Evolutionary conservation across 1,139 yeast species (phyloP), one percentile per base, ranked within the genome.

Genomic region (Blastobotrys buckinghamii): DNA sequence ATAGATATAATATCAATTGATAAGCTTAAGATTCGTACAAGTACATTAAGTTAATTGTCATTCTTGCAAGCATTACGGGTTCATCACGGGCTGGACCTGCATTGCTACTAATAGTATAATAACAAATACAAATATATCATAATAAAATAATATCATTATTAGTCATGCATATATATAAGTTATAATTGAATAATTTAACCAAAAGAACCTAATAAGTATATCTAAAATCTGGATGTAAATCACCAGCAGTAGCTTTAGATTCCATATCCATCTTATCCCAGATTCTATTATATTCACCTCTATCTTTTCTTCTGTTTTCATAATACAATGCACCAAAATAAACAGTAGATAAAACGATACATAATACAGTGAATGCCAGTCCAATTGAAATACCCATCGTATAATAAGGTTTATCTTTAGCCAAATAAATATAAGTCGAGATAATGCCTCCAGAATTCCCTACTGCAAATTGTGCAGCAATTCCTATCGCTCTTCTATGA

Each of bases 371-470:
- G 49, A 78, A 74, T 0, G 81, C 81, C 42, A 79, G 65, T 39
- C 78, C 74, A 44, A 85, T 66, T 48, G 80, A 68, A 49, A 82
- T 70, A 45, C 89, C 90, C 27, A 75, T 78, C 33, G 60, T 70
- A 65, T 77, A 83, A 30, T 65, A 68, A 16, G 88, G 88, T 30
- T 84, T 76, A 54, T 81, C 86, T 42, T 66, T 64, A 33, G 74
- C 59, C 45, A 80, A 70, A 70, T 79, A 83, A 26, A 81, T 69
- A 59, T 74, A 83, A 1, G 89, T 79, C 36, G 13, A 68, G 45
- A 5, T 67, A 24, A 84, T 84, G 59, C 92, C 94, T 54, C 94
- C 94, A 61, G 83, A 81, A 66, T 85, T 84, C 54, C 92, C 94
- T 62, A 84, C 83, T 1, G 92, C 92, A 56, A 85, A 77, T 60